These are phyloP conservation scores for Tribonema minus DNA, from an alignment of 108 stramenopile species.

Conservation along the genomic window DNA sequence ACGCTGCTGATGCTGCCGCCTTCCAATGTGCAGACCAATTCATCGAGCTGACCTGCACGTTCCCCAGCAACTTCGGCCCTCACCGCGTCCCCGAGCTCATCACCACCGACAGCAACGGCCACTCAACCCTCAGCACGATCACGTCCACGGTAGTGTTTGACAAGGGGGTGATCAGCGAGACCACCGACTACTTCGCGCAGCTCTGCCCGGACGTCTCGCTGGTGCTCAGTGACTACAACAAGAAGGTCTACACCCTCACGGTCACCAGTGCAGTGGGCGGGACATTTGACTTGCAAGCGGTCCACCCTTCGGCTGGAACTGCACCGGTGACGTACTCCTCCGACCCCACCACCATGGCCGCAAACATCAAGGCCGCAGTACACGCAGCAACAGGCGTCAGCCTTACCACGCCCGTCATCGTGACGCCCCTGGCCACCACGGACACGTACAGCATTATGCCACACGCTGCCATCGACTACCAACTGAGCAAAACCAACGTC, in stretches of 20 bases:
- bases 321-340: no score
- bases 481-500: no score
- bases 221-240: slow-evolving; percentile 44
- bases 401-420: no score
- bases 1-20: no score
- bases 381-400: no score
- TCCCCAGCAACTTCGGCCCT: slow-evolving; percentile 40
- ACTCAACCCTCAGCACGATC: slow-evolving; percentile 8
- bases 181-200: slow-evolving; percentile 51
- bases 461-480: no score
- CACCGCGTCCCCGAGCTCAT: slow-evolving; percentile 39
- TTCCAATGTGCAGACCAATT: no score
- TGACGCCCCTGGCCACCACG: no score
- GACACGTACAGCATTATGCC: no score
- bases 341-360: no score
- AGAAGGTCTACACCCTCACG: slow-evolving; percentile 12
- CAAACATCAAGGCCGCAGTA: no score
- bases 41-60: slow-evolving; percentile 22
- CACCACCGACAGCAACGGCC: slow-evolving; percentile 19
- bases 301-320: no score
- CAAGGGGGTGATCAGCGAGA: slow-evolving; percentile 56
- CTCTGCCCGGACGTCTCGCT: slow-evolving; percentile 45
- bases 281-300: slow-evolving; percentile 53
- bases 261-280: slow-evolving; percentile 35
- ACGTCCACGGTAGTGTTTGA: slow-evolving; percentile 42